Evolutionary conservation across 192 early-diverging fungal genomes (phyloP), one percentile per base, ranked within the genome.

Genomic region (Podila epicladia): DNA sequence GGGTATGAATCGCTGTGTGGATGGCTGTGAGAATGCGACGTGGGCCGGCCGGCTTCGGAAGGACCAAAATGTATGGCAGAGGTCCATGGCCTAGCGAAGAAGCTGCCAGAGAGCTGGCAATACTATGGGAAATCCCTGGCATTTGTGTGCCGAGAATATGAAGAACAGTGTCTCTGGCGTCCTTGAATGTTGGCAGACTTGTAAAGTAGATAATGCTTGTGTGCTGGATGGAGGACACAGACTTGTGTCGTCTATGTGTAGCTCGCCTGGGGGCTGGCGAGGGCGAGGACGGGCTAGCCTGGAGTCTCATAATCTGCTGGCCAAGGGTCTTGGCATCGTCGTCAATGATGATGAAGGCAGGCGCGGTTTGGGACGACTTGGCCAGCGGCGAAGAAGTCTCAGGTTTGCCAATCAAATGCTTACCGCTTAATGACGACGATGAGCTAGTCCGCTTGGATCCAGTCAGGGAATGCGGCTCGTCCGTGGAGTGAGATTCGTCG

Each of bases 21-120:
- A 91, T 73, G 2, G 89, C 89, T 1, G 86, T 87, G 53, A 91
- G 62, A 31, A 89, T 85, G 20, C 89, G 72, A 8, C 89, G 74
- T 13, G 90, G 90, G 13, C 90, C 90, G 32, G 87, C 89, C 5
- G 90, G 90, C 62, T 91, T 91, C 13, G 90, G 87, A 32, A 91
- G 78, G 9, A 91, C 88, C 17, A 91, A 65, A 12, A 91, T 82
- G 37, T 87, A 85, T 11, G 87, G 89, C 53, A 87, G 75, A 9
- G 60, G 59, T 31, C 68, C 70, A 15, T 64, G 53, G 7, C 57
- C 37, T 1, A 74, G 26, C 1, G 65, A 41, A 33, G 59, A 62
- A 1, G 69, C 63, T 0, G 77, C 49, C 41, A 74, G 20, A 12
- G 66, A 69, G 58, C 66, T 72, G 3, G 62, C 45, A 17, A 80